Evolutionary conservation across 1,284 basidiomycete genomes (phyloP).

Genomic region (Pisolithus thermaeus): DNA sequence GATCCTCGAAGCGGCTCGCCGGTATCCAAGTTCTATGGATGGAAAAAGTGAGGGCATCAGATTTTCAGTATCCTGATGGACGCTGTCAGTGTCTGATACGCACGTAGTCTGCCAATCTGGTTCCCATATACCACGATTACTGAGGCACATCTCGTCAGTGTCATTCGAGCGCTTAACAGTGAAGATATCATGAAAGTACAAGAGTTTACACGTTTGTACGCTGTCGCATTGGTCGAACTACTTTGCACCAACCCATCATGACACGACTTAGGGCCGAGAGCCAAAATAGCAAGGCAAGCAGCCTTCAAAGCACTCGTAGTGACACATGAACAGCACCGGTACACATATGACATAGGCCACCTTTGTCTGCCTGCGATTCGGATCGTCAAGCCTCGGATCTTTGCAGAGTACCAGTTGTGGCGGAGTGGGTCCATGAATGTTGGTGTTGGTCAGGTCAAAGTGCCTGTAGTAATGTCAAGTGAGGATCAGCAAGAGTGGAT

Average conservation of each 20-base stretch:
- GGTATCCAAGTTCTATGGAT: background rate
- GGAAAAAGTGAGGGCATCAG: constrained; percentile 2
- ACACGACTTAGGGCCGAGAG: constrained; percentile 5
- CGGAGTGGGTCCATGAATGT: constrained; percentile 1
- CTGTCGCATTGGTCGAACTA: background rate
- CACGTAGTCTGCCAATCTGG: constrained; percentile 9
- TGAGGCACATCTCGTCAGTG: constrained; percentile 9
- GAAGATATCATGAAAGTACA: constrained; percentile 4
- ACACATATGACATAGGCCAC: background rate
- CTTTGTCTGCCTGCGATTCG: constrained; percentile 12
- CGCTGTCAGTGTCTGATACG: too few relatives aligned
- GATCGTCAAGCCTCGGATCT: constrained; percentile 14
- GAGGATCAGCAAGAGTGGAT: constrained; percentile 10
- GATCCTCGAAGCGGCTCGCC: background rate
- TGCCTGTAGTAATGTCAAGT: constrained; percentile 11
- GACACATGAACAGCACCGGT: background rate
- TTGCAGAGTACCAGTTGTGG: constrained; percentile 15
- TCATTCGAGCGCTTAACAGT: background rate
- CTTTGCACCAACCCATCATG: background rate
- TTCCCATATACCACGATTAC: constrained; percentile 1
- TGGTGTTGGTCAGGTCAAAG: constrained; percentile 15
- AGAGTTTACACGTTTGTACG: constrained; percentile 17
- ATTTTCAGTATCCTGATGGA: too few relatives aligned
- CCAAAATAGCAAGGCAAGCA: constrained; percentile 1
- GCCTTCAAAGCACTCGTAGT: constrained; percentile 11